Percentiles rank a stretch among this genome's conserved stretches.
Evolutionary conservation across 2,329 filamentous ascomycete genomes (phyloP).

Genomic region (Boeremia lycopersici): DNA sequence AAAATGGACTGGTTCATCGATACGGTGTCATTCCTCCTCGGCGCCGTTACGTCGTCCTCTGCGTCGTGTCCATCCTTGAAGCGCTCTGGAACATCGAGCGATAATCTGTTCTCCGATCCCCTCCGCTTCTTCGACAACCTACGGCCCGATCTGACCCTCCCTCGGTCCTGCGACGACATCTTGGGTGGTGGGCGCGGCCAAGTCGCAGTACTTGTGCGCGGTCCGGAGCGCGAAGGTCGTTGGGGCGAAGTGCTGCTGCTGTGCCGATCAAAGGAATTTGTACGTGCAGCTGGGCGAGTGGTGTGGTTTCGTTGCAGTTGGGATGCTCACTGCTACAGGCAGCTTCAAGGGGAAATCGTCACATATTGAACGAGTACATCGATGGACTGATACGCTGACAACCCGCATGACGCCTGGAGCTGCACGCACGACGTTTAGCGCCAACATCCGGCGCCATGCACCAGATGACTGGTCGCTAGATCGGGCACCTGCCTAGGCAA

Average conservation of each 20-base stretch:
- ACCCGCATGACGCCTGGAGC: constrained; percentile 12
- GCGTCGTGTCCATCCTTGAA: constrained; percentile 65
- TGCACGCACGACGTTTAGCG: constrained; percentile 29
- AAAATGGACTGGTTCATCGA: constrained; percentile 96
- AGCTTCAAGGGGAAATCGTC: constrained; percentile 32
- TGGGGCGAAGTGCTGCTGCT: constrained; percentile 18
- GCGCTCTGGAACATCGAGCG: constrained; percentile 62
- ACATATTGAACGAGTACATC: constrained; percentile 41
- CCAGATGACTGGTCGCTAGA: constrained; percentile 11
- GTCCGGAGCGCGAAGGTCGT: constrained; percentile 16
- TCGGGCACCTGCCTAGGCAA: constrained; percentile 13
- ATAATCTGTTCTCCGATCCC: constrained; percentile 41
- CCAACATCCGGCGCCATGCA: constrained; percentile 1
- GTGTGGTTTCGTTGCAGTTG: constrained; percentile 8
- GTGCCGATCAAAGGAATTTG: constrained; percentile 21
- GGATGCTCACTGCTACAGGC: constrained; percentile 38
- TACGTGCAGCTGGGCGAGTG: constrained; percentile 3
- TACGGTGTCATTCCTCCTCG: constrained; percentile 54
- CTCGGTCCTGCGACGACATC: constrained; percentile 45
- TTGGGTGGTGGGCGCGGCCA: constrained; percentile 21
- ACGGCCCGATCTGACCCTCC: constrained; percentile 33
- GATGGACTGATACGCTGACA: constrained; percentile 39
- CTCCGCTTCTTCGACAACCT: constrained; percentile 44
- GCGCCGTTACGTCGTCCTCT: constrained; percentile 65
- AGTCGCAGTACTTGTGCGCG: constrained; percentile 7